Conservation (phyloP, 2,329 filamentous ascomycete genomes). For the Beauveria sp. region DNA sequence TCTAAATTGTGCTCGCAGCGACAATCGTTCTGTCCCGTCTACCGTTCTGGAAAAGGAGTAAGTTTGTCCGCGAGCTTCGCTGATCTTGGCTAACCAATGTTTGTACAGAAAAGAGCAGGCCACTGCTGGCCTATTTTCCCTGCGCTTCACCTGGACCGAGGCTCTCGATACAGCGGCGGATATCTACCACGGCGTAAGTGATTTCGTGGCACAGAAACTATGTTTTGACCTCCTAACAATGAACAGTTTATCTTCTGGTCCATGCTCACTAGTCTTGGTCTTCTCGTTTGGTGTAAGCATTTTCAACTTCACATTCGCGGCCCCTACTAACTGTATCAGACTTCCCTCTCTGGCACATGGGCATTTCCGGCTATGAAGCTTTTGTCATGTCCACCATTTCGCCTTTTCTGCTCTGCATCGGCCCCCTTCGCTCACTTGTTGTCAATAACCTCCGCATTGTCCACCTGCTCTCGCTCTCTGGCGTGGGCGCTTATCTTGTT, state of each 20-base stretch:
- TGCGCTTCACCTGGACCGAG: constrained; percentile 65
- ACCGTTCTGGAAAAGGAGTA: constrained; percentile 66
- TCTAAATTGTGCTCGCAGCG: constrained; percentile 41
- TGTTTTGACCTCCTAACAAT: constrained; percentile 12
- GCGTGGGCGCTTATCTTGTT: constrained; percentile 72
- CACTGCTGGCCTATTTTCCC: constrained; percentile 60
- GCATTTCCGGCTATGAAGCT: constrained; percentile 91
- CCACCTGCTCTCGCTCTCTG: constrained; percentile 71
- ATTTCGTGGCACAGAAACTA: not conserved
- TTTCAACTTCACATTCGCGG: too few species aligned
- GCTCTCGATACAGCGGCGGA: constrained; percentile 77
- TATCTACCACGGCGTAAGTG: constrained; percentile 81
- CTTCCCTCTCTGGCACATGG: constrained; percentile 98
- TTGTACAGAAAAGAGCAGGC: constrained; percentile 63
- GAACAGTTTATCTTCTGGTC: constrained; percentile 89
- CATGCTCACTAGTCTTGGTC: constrained; percentile 78
- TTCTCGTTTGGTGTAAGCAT: constrained; percentile 88
- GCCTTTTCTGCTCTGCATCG: constrained; percentile 69
- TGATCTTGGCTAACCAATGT: constrained; percentile 15
- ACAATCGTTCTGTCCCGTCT: constrained; percentile 37
- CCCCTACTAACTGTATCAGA: constrained; percentile 38
- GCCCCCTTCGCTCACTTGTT: constrained; percentile 58
- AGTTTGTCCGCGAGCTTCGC: constrained; percentile 26
- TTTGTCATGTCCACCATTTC: constrained; percentile 79
- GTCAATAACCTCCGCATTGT: constrained; percentile 61